Percentiles rank a stretch among this genome's conserved stretches.
These are phyloP conservation scores for Tagetes patula DNA, from an alignment of 129 eudicot species.

Conservation along the genomic window DNA sequence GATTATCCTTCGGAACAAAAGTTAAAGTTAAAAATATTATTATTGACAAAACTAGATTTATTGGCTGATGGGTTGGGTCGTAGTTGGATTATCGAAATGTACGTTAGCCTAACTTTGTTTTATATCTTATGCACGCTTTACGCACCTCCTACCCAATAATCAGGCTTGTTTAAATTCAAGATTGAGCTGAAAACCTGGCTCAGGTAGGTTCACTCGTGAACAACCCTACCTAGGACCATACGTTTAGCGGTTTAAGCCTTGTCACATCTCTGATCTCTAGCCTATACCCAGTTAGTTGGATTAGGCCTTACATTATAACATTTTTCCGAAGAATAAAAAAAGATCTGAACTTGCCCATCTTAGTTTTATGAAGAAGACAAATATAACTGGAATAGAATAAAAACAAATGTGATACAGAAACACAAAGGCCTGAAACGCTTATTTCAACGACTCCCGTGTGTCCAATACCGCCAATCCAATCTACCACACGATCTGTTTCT, in stretches of 20 bases:
- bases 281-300: neutral
- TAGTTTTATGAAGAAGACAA: neutral
- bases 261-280: neutral
- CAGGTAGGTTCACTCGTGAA: too few species aligned
- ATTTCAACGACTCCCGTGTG: constrained; percentile 52
- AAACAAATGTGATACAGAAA: neutral
- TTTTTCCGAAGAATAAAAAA: neutral
- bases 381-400: neutral
- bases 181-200: neutral
- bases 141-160: too few species aligned
- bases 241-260: neutral
- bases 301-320: neutral
- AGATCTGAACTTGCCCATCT: constrained; percentile 1
- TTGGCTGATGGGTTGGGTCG: too few species aligned
- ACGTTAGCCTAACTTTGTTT: too few species aligned
- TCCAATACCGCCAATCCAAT: constrained; percentile 80
- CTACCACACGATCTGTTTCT: constrained; percentile 67
- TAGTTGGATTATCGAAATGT: too few species aligned
- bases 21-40: too few species aligned
- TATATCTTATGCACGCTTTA: too few species aligned
- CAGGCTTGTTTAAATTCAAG: neutral
- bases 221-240: neutral
- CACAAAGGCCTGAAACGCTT: neutral
- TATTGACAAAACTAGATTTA: too few species aligned
- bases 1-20: too few species aligned